Conservation (phyloP, 139 green algal genomes). For the Haematococcus lacustris region DNA sequence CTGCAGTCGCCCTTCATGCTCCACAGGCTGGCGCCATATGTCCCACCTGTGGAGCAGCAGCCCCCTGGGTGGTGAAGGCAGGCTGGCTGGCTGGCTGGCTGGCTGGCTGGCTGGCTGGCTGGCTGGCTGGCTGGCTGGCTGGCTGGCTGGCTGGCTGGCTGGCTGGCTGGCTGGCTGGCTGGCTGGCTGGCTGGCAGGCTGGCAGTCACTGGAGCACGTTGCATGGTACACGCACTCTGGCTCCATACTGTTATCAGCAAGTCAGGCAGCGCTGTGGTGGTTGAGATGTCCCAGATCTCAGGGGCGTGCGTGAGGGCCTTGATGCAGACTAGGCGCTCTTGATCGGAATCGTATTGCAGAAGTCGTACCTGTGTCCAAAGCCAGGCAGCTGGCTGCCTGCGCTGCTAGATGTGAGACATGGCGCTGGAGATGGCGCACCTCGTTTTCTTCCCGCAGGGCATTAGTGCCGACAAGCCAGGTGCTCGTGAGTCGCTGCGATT, state of each 20-base stretch:
- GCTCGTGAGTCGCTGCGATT: neutral
- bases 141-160: too few species aligned
- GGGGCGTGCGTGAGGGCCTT: constrained; percentile 35
- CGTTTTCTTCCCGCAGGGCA: neutral
- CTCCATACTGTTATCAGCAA: constrained; percentile 54
- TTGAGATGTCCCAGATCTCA: constrained; percentile 65
- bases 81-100: too few species aligned
- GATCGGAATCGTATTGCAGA: constrained; percentile 58
- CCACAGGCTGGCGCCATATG: constrained; percentile 50
- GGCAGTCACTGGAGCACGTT: too few species aligned
- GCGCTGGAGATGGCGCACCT: neutral
- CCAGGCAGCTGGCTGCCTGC: neutral
- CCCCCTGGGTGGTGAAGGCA: too few species aligned
- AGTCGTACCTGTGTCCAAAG: constrained; percentile 41
- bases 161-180: too few species aligned
- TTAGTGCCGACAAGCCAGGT: constrained; percentile 1
- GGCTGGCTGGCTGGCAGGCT: too few species aligned
- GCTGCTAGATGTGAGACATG: neutral
- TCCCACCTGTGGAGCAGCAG: constrained; percentile 33
- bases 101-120: too few species aligned
- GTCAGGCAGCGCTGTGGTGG: constrained; percentile 21
- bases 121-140: too few species aligned
- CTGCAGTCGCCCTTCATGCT: constrained; percentile 8
- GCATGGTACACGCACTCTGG: too few species aligned
- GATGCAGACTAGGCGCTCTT: constrained; percentile 35